A percentile compares a stretch with the other conserved stretches of the same genome.
Conservation (phyloP, 1,139 yeast species). For the Entelexis paramagnoliae region DNA sequence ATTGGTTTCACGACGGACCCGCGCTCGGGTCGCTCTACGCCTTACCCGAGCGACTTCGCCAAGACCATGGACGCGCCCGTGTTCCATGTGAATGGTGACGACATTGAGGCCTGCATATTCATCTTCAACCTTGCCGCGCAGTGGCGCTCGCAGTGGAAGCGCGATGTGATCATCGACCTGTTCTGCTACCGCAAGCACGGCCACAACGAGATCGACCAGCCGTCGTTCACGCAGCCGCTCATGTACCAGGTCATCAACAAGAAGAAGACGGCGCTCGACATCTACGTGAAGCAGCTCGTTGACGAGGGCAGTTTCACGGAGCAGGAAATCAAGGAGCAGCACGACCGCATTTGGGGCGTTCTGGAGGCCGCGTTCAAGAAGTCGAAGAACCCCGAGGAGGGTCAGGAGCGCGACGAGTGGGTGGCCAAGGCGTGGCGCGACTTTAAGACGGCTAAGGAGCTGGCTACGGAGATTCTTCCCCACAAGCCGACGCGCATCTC, state of each 20-base stretch:
- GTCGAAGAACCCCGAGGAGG: slow-evolving; percentile 65
- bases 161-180: slow-evolving; percentile 91
- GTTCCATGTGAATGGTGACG: slow-evolving; percentile 98
- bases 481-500: slow-evolving; percentile 93
- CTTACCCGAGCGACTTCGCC: slow-evolving; percentile 96
- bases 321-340: slow-evolving; percentile 90
- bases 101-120: slow-evolving; percentile 85
- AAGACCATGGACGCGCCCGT: slow-evolving; percentile 95
- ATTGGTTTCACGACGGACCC: slow-evolving; percentile 99
- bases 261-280: slow-evolving; percentile 79
- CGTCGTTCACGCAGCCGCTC: slow-evolving; percentile 94
- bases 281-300: slow-evolving; percentile 68
- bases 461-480: slow-evolving; percentile 90
- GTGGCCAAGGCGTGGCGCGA: slow-evolving; percentile 98
- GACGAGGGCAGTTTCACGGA: slow-evolving; percentile 80
- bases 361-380: slow-evolving; percentile 60
- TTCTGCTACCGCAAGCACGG: slow-evolving; percentile 99
- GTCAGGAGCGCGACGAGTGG: slow-evolving; percentile 96
- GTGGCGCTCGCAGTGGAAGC: slow-evolving; percentile 94
- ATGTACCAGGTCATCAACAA: slow-evolving; percentile 88
- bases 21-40: slow-evolving; percentile 92
- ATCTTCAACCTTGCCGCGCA: slow-evolving; percentile 95
- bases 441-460: slow-evolving; percentile 94
- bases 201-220: slow-evolving; percentile 99
- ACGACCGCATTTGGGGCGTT: slow-evolving; percentile 93